Evolutionary conservation across 805 yeast species (phyloP).

Genomic region (Suhomyces vadensis): DNA sequence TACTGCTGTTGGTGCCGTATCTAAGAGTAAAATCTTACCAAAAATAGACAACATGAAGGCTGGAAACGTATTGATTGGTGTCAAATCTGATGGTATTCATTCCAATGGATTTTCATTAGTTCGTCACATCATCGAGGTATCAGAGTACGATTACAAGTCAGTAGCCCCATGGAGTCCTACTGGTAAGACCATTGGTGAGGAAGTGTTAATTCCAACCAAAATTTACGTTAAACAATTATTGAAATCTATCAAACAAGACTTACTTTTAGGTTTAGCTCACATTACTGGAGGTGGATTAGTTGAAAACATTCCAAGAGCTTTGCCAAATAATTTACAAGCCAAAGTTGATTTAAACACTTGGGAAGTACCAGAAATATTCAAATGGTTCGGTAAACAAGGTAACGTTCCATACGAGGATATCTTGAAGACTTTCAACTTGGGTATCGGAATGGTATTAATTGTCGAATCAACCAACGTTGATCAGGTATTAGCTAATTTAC

Average conservation of each 20-base stretch:
- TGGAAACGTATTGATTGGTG: constrained; percentile 84
- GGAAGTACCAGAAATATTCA: constrained; percentile 86
- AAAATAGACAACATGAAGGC: constrained; percentile 60
- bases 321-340: constrained; percentile 81
- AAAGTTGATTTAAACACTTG: constrained; percentile 74
- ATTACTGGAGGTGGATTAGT: constrained; percentile 98
- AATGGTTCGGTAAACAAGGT: constrained; percentile 92
- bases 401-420: constrained; percentile 84
- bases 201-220: constrained; percentile 83
- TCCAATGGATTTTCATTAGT: constrained; percentile 96
- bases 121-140: constrained; percentile 81
- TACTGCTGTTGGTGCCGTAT: constrained; percentile 96
- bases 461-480: constrained; percentile 70
- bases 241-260: constrained; percentile 64
- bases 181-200: constrained; percentile 76
- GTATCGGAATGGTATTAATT: constrained; percentile 93
- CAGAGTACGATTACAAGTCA: constrained; percentile 66
- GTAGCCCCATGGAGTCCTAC: constrained; percentile 80
- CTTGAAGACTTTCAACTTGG: constrained; percentile 89
- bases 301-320: constrained; percentile 93
- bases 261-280: constrained; percentile 87
- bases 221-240: constrained; percentile 91
- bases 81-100: constrained; percentile 90
- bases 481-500: constrained; percentile 52
- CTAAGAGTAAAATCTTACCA: constrained; percentile 74